These are phyloP conservation scores for Rhodotorula sp. DNA, from an alignment of 1,284 basidiomycete genomes.

Conservation along the genomic window DNA sequence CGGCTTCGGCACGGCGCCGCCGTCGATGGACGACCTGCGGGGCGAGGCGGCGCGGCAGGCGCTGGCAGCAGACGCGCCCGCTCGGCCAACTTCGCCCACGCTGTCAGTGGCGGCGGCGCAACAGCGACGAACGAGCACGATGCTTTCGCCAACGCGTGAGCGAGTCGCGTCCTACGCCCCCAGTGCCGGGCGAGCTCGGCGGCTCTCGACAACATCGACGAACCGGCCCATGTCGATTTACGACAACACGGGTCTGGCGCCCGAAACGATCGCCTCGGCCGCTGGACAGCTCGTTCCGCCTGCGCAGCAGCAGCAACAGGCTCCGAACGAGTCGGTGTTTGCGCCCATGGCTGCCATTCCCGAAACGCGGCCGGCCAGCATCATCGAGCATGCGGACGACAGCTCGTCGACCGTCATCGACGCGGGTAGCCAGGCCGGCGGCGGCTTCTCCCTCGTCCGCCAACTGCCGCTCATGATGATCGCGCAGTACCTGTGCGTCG, in stretches of 20 bases:
- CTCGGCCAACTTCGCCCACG: constrained; percentile 40
- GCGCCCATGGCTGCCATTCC: constrained; percentile 72
- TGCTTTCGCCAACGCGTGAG: constrained; percentile 31
- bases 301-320: not conserved
- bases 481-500: constrained; percentile 31
- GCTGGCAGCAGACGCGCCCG: not conserved
- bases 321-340: constrained; percentile 91
- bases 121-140: no score
- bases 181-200: constrained; percentile 11
- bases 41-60: constrained; percentile 29
- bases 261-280: constrained; percentile 22
- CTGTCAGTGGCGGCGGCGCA: constrained; percentile 8
- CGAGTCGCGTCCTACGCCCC: constrained; percentile 22
- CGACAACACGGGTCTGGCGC: constrained; percentile 68
- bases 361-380: constrained; percentile 31
- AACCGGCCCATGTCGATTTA: constrained; percentile 68
- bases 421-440: not conserved
- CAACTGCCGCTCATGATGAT: constrained; percentile 46
- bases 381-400: constrained; percentile 30
- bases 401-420: not conserved
- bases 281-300: constrained; percentile 1
- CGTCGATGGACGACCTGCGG: constrained; percentile 42
- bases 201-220: constrained; percentile 48
- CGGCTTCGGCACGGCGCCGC: constrained; percentile 38
- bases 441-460: constrained; percentile 24